These are phyloP conservation scores for Talaromyces sp. DNA, from an alignment of 2,329 filamentous ascomycete genomes.

Conservation along the genomic window DNA sequence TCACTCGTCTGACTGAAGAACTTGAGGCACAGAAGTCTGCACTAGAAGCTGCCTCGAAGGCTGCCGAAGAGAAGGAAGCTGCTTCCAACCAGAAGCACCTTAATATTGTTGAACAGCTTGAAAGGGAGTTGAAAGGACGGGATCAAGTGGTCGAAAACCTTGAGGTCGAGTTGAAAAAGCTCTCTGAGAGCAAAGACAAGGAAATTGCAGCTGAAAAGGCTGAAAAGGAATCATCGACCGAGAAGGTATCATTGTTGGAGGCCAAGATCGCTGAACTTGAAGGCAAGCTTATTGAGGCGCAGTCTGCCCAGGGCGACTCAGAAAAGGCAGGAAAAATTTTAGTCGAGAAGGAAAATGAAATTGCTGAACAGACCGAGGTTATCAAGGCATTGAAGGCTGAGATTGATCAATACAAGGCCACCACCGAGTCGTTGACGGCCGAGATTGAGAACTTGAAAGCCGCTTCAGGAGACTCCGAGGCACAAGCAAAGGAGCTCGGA, in stretches of 20 bases:
- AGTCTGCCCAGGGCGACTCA: conserved; percentile 30
- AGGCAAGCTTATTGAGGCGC: conserved; percentile 34
- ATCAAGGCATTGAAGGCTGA: conserved; percentile 23
- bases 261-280: conserved; percentile 39
- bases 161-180: conserved; percentile 38
- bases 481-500: conserved; percentile 32
- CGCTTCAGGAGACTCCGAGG: conserved; percentile 25
- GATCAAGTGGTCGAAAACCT: conserved; percentile 41
- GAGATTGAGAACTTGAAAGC: conserved; percentile 33
- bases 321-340: conserved; percentile 31
- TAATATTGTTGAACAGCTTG: conserved; percentile 22
- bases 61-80: conserved; percentile 34
- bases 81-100: conserved; percentile 28
- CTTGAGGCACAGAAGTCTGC: conserved; percentile 33
- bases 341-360: conserved; percentile 39
- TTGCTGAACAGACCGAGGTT: conserved; percentile 29
- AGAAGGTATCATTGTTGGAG: conserved; percentile 32
- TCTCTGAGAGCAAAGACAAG: conserved; percentile 38
- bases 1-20: conserved; percentile 32
- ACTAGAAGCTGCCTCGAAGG: conserved; percentile 30
- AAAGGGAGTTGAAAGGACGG: conserved; percentile 37
- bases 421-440: conserved; percentile 33
- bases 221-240: conserved; percentile 34
- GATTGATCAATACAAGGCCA: conserved; percentile 25
- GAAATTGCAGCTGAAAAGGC: conserved; percentile 37